Conservation (phyloP, 257 asterid species). For the Solanum okadae region DNA sequence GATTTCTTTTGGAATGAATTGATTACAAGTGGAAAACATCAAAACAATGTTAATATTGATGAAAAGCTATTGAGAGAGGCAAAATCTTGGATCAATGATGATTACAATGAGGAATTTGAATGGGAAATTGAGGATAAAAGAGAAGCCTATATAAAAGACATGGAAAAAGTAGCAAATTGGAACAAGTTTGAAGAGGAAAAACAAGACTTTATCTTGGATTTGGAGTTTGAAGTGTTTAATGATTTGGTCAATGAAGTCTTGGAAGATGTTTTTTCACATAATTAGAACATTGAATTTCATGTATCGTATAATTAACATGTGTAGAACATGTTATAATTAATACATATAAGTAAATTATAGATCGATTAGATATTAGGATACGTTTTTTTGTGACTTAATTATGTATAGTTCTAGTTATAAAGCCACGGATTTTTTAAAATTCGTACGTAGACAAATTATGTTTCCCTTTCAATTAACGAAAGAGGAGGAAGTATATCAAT, state of each 20-base stretch:
- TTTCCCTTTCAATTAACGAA: not conserved
- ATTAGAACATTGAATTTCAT: not conserved
- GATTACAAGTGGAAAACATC: not conserved
- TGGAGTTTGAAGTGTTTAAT: constrained; percentile 32
- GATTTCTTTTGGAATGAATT: constrained; percentile 48
- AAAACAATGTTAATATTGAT: constrained; percentile 7
- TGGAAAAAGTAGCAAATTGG: constrained; percentile 53
- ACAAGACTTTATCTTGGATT: constrained; percentile 28
- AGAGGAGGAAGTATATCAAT: not conserved
- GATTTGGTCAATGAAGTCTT: constrained; percentile 38
- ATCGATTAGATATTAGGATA: not conserved
- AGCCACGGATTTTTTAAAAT: not conserved
- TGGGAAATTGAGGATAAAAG: constrained; percentile 41
- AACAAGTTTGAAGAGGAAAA: constrained; percentile 32
- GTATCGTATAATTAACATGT: not conserved
- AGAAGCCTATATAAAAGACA: constrained; percentile 36
- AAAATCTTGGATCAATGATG: constrained; percentile 37
- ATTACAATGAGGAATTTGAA: constrained; percentile 25
- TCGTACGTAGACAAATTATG: not conserved
- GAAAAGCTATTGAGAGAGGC: constrained; percentile 22
- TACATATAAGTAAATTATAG: not conserved
- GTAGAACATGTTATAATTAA: not conserved
- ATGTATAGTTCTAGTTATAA: not conserved
- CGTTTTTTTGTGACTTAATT: not conserved
- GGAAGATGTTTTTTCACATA: constrained; percentile 11